Evolutionary conservation across 495 filamentous ascomycete species (phyloP), one percentile per base, ranked within the genome.

Genomic region (Delitschia confertaspora): DNA sequence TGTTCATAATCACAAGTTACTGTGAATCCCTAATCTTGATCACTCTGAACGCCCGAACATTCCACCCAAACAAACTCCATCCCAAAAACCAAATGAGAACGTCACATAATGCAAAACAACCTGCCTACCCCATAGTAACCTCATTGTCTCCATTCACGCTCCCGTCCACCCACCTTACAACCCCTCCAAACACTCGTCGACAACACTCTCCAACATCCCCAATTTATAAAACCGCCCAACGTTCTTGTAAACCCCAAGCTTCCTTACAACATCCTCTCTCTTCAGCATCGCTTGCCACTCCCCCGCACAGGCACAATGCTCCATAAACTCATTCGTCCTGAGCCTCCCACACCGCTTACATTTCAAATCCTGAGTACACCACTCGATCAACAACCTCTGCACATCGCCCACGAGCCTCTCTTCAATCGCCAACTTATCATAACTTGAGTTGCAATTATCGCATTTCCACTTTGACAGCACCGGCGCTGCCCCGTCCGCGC

Each of bases 241-340:
- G 50, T 72, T 79, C 48, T 69, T 70, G 57, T 82, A 72, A 13
- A 95, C 82, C 35, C 63, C 69, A 47, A 96, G 51, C 58, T 67
- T 69, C 58, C 70, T 76, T 49, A 75, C 54, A 17, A 88, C 68
- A 26, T 82, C 83, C n/a, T 74, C 78, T 53, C 73, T 71, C 57
- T 80, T 71, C 40, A 88, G 65, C 19, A 75, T 87, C 46, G 75
- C 74, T 11, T 65, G 71, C 91, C 91, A 98, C 31, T 65, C 70
- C 5, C 93, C 89, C 36, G 82, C 82, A 67, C 91, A 98, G 19
- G 80, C 81, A 61, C 91, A 98, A 65, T 96, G 89, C 64, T 96
- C 91, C 79, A 88, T 82, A 59, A 96, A 93, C 55, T 94, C 91
- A 66, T 91, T 95, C 29, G 82, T 71, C 62, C 87, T 71, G 24